Evolutionary conservation across 2,329 filamentous ascomycete genomes (phyloP), one percentile per base, ranked within the genome.

Genomic region (Aurifilum marmelostoma): DNA sequence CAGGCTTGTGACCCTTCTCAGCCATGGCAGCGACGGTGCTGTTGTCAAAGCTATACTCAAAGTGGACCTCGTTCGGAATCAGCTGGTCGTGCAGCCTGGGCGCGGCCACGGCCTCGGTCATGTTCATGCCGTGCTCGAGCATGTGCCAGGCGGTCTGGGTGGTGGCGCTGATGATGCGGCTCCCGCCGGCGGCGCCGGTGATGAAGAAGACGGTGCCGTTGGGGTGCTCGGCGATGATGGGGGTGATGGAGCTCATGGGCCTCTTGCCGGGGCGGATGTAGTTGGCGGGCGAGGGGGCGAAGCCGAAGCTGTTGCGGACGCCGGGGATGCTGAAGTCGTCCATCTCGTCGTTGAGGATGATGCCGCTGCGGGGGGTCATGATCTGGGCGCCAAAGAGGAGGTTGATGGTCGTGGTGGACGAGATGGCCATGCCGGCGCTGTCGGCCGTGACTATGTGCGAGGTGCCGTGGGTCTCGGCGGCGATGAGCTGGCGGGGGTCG

Each of bases 301-400:
- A 97, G 65, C 93, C 94, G 77, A 97, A 98, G 34, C 90, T 88
- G 77, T 97, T 97, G 69, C 84, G 85, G 1, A 85, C 82, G 66
- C 88, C 88, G 0, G 95, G 94, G 74, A 97, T 94, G 63, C 90
- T 93, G 82, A 97, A 97, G 81, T 97, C 93, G 82, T 90, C 86
- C 84, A 88, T 88, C 79, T 91, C 85, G 77, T 89, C 84, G 79
- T 89, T 91, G 79, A 97, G 88, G 67, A 97, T 92, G 69, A 97
- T 85, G 24, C 94, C 94, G 0, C 93, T 94, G 73, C 91, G 86
- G 0, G 93, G 92, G 0, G 95, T 91, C 80, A 97, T 88, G 72
- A 97, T 79, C 27, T 89, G 85, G 37, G 89, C 91, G 60, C 95
- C 95, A 74, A 97, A 98, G 3, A 96, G 84, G 5, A 96, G 84